Evolutionary conservation across 1,284 basidiomycete genomes (phyloP).

Genomic region (Naganishia liquefaciens): DNA sequence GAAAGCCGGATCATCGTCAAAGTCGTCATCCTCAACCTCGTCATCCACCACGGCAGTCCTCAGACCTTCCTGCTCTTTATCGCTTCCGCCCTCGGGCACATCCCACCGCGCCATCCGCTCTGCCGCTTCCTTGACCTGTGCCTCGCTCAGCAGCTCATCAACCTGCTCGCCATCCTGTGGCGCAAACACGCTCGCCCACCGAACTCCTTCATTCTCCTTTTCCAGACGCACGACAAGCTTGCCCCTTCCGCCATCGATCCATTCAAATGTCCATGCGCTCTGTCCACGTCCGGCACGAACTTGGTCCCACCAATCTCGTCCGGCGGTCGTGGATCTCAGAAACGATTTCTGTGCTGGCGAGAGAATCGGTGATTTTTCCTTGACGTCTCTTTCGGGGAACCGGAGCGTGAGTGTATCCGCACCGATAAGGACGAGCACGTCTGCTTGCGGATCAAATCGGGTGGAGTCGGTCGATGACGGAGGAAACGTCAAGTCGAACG

Average conservation of each 20-base stretch:
- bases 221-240: constrained; percentile 21
- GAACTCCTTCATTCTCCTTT: constrained; percentile 30
- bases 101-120: constrained; percentile 64
- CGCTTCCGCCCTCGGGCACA: constrained; percentile 71
- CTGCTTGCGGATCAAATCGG: constrained; percentile 18
- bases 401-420: constrained; percentile 23
- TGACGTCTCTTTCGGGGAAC: not conserved
- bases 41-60: constrained; percentile 34
- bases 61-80: constrained; percentile 67
- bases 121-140: constrained; percentile 62
- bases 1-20: constrained; percentile 31
- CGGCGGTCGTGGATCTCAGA: not conserved
- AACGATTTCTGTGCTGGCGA: not conserved
- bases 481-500: constrained; percentile 7
- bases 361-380: not conserved
- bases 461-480: not conserved
- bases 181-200: constrained; percentile 32
- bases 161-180: constrained; percentile 51
- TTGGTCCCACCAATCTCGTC: constrained; percentile 31
- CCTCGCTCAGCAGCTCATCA: constrained; percentile 85
- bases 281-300: constrained; percentile 10
- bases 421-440: constrained; percentile 23
- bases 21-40: constrained; percentile 44
- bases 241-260: not conserved
- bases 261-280: constrained; percentile 29